Conservation (phyloP, 2,329 filamentous ascomycete genomes). For the Teratosphaeria gauchensis region DNA sequence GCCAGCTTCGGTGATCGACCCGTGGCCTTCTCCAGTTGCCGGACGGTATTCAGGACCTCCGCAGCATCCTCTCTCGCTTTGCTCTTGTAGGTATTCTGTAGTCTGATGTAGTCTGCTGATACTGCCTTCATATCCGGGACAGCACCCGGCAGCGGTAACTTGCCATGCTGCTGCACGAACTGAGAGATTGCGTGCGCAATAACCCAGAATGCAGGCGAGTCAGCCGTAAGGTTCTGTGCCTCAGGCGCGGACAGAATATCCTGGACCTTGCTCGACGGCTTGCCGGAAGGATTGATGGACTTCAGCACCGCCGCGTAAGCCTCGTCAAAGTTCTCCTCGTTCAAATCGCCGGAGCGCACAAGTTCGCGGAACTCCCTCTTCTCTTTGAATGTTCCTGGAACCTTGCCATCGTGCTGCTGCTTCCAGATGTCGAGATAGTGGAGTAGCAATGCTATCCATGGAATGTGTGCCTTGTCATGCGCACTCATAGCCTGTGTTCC, state of each 20-base stretch:
- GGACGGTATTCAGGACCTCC: slow-evolving; percentile 61
- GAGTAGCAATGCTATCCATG: slow-evolving; percentile 73
- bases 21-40: slow-evolving; percentile 42
- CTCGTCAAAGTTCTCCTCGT: slow-evolving; percentile 93
- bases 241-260: slow-evolving; percentile 69
- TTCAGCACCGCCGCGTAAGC: slow-evolving; percentile 81
- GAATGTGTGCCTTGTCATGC: slow-evolving; percentile 84
- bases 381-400: slow-evolving; percentile 68
- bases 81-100: slow-evolving; percentile 87
- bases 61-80: slow-evolving; percentile 72
- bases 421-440: slow-evolving; percentile 80
- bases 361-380: slow-evolving; percentile 72
- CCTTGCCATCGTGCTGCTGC: slow-evolving; percentile 53
- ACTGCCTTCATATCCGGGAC: slow-evolving; percentile 97
- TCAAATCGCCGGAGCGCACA: slow-evolving; percentile 62
- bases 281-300: slow-evolving; percentile 57
- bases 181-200: slow-evolving; percentile 69
- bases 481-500: slow-evolving; percentile 58
- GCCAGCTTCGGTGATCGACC: slow-evolving; percentile 29
- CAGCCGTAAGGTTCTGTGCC: slow-evolving; percentile 37
- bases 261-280: slow-evolving; percentile 58
- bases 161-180: slow-evolving; percentile 64
- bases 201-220: slow-evolving; percentile 70
- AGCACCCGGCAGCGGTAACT: slow-evolving; percentile 74
- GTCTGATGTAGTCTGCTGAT: slow-evolving; percentile 75